These are phyloP conservation scores for Senecio squalidus DNA, from an alignment of 140 eudicot species.

Conservation along the genomic window DNA sequence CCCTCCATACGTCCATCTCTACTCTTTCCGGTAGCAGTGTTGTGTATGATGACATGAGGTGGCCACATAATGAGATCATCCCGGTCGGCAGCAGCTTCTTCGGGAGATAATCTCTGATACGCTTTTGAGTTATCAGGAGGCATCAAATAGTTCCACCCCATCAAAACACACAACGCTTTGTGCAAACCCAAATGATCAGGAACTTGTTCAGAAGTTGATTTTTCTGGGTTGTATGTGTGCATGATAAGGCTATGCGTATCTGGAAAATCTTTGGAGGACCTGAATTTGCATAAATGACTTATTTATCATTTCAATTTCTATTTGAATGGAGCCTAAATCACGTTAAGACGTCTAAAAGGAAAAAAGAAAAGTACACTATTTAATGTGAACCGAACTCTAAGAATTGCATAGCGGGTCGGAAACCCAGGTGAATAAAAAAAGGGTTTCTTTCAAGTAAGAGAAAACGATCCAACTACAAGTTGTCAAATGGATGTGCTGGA, in stretches of 20 bases:
- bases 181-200: slow-evolving; percentile 88
- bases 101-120: slow-evolving; percentile 69
- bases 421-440: neutral
- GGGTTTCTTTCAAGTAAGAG: neutral
- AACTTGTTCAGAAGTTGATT: slow-evolving; percentile 33
- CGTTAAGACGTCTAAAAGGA: slow-evolving; percentile 18
- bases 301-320: slow-evolving; percentile 12
- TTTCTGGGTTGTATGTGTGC: slow-evolving; percentile 83
- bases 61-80: slow-evolving; percentile 94
- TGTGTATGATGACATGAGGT: slow-evolving; percentile 80
- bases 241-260: slow-evolving; percentile 77
- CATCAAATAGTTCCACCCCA: slow-evolving; percentile 82
- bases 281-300: slow-evolving; percentile 53
- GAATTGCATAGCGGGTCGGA: too few relatives aligned
- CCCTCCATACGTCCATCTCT: slow-evolving; percentile 92
- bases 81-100: slow-evolving; percentile 57
- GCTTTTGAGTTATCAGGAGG: slow-evolving; percentile 81
- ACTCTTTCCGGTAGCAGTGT: slow-evolving; percentile 75
- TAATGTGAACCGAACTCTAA: slow-evolving; percentile 5
- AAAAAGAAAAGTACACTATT: neutral
- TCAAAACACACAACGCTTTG: slow-evolving; percentile 84
- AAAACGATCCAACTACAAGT: too few relatives aligned
- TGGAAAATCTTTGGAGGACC: slow-evolving; percentile 83
- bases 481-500: too few relatives aligned
- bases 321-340: slow-evolving; percentile 1